Percentiles rank a stretch among this genome's conserved stretches.
Conservation (phyloP, 805 yeast species). For the Komagataella phaffii region DNA sequence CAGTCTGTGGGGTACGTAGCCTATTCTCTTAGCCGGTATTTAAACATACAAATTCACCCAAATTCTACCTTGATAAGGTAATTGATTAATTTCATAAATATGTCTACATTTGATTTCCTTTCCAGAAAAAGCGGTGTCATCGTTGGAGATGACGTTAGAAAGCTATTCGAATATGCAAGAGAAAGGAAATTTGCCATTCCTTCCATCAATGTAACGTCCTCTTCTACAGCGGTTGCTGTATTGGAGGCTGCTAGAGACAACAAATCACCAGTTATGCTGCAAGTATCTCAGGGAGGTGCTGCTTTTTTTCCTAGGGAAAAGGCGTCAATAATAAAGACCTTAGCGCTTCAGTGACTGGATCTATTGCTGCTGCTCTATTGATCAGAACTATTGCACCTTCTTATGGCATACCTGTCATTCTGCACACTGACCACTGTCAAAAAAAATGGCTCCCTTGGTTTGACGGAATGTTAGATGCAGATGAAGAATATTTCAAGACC, state of each 20-base stretch:
- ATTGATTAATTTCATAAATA: background rate
- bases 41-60: background rate
- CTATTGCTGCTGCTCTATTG: slow-evolving; percentile 96
- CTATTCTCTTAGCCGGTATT: background rate
- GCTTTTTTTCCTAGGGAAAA: slow-evolving; percentile 99
- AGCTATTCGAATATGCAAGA: slow-evolving; percentile 85
- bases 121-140: slow-evolving; percentile 93
- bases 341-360: slow-evolving; percentile 86
- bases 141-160: slow-evolving; percentile 92
- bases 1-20: background rate
- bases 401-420: slow-evolving; percentile 91
- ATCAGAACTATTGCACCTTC: slow-evolving; percentile 93
- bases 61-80: background rate
- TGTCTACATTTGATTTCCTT: slow-evolving; percentile 24
- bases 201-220: slow-evolving; percentile 95
- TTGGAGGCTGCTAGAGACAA: slow-evolving; percentile 94
- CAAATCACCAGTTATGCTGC: slow-evolving; percentile 91
- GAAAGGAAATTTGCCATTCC: slow-evolving; percentile 92
- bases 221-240: slow-evolving; percentile 94
- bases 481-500: slow-evolving; percentile 76
- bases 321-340: slow-evolving; percentile 92
- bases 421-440: slow-evolving; percentile 99
- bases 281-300: slow-evolving; percentile 98
- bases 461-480: slow-evolving; percentile 96
- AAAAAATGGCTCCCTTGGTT: slow-evolving; percentile 96